Evolutionary conservation across 495 filamentous ascomycete species (phyloP).

Genomic region (Friedmanniomyces simplex): DNA sequence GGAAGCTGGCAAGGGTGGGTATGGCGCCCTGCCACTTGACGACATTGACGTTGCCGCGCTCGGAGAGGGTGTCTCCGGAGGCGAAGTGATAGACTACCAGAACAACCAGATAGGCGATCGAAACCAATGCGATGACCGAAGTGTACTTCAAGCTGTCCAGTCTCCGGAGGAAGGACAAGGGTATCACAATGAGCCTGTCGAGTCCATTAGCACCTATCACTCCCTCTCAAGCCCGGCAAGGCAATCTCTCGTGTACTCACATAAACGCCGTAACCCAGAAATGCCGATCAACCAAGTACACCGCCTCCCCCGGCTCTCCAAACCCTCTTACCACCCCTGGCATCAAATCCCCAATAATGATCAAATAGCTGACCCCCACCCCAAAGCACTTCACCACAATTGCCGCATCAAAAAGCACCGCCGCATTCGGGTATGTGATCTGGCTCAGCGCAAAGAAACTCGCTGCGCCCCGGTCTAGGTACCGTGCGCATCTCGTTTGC

Average conservation of each 20-base stretch:
- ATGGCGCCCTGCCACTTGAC: slow-evolving; percentile 70
- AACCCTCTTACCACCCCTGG: slow-evolving; percentile 81
- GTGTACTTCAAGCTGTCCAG: slow-evolving; percentile 97
- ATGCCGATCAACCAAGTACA: slow-evolving; percentile 72
- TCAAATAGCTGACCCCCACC: slow-evolving; percentile 92
- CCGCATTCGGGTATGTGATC: slow-evolving; percentile 91
- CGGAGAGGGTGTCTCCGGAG: slow-evolving; percentile 60
- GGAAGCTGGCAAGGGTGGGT: slow-evolving; percentile 71
- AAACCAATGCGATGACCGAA: slow-evolving; percentile 78
- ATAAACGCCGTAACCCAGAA: slow-evolving; percentile 99
- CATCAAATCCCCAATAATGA: slow-evolving; percentile 98
- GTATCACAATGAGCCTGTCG: slow-evolving; percentile 81
- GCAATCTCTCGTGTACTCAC: slow-evolving; percentile 34
- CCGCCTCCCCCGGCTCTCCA: slow-evolving; percentile 43
- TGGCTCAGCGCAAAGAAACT: slow-evolving; percentile 92
- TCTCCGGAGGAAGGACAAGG: slow-evolving; percentile 78
- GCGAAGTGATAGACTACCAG: slow-evolving; percentile 85
- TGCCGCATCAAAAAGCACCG: slow-evolving; percentile 88
- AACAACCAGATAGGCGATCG: slow-evolving; percentile 87
- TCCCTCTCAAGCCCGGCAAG: not conserved
- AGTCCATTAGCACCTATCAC: slow-evolving; percentile 9
- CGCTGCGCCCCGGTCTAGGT: slow-evolving; percentile 70
- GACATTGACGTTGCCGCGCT: slow-evolving; percentile 61
- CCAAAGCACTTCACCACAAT: slow-evolving; percentile 98
- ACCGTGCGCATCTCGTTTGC: slow-evolving; percentile 81